Conservation (phyloP, 1,284 basidiomycete species). For the Amylostereum chailletii region DNA sequence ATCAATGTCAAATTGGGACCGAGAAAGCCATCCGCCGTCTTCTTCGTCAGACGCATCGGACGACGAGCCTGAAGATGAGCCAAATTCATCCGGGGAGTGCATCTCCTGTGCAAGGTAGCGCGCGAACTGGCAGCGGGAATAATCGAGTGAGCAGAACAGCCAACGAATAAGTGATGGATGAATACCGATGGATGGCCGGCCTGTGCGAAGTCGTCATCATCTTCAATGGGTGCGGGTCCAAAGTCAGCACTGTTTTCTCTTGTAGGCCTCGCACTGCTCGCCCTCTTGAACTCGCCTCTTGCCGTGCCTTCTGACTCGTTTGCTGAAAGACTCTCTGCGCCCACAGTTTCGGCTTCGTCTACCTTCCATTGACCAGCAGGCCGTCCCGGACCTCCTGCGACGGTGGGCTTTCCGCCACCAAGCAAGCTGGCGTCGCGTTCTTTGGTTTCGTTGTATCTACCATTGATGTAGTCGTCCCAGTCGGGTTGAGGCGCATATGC, state of each 20-base stretch:
- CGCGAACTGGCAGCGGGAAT: conserved; percentile 46
- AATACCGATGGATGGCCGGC: conserved; percentile 41
- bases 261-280: conserved; percentile 29
- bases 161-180: not conserved
- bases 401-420: conserved; percentile 73
- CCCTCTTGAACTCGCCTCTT: conserved; percentile 53
- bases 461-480: conserved; percentile 85
- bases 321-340: not conserved
- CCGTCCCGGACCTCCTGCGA: conserved; percentile 32
- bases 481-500: conserved; percentile 67
- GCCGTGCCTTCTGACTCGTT: conserved; percentile 18
- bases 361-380: conserved; percentile 53
- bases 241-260: conserved; percentile 60
- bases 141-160: conserved; percentile 10
- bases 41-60: conserved; percentile 47
- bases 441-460: conserved; percentile 81
- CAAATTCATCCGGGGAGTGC: conserved; percentile 48
- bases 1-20: conserved; percentile 56
- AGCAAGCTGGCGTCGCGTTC: conserved; percentile 70
- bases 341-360: conserved; percentile 51
- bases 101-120: conserved; percentile 69
- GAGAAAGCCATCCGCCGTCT: conserved; percentile 71
- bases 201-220: conserved; percentile 28
- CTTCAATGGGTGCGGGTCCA: conserved; percentile 42
- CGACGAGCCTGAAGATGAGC: conserved; percentile 33